Conservation (phyloP, 352 stramenopile genomes). For the Globisporangium echinulatum region DNA sequence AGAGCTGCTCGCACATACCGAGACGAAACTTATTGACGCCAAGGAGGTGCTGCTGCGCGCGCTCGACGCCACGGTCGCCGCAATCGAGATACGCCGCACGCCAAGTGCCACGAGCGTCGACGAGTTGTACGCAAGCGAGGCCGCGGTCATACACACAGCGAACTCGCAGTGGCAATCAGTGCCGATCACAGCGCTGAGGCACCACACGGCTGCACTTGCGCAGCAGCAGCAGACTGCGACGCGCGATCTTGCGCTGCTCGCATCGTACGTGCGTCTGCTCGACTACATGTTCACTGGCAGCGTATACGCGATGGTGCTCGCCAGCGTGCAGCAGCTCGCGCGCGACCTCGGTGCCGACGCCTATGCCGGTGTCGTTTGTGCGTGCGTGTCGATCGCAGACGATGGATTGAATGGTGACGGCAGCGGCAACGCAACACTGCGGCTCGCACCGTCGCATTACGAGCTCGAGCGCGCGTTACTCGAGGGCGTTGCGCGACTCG, state of each 20-base stretch:
- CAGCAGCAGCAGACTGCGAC: slow-evolving; percentile 36
- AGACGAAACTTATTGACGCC: slow-evolving; percentile 59
- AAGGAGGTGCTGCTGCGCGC: slow-evolving; percentile 47
- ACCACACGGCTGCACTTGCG: slow-evolving; percentile 23
- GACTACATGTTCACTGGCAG: slow-evolving; percentile 69
- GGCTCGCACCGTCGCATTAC: slow-evolving; percentile 33
- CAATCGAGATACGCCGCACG: slow-evolving; percentile 29
- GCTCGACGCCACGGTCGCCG: slow-evolving; percentile 48
- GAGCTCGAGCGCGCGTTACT: slow-evolving; percentile 51
- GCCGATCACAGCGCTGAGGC: slow-evolving; percentile 39
- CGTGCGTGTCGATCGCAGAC: slow-evolving; percentile 35
- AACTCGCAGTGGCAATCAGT: slow-evolving; percentile 61
- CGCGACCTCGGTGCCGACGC: slow-evolving; percentile 30
- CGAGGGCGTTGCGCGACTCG: slow-evolving; percentile 39
- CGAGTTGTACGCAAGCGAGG: slow-evolving; percentile 39
- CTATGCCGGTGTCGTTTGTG: slow-evolving; percentile 35
- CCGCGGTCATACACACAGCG: slow-evolving; percentile 29
- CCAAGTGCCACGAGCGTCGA: slow-evolving; percentile 37
- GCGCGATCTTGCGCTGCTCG: slow-evolving; percentile 38
- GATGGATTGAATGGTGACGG: slow-evolving; percentile 7
- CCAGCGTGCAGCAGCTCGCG: slow-evolving; percentile 26
- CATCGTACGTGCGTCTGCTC: slow-evolving; percentile 49
- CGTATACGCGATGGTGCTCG: slow-evolving; percentile 60
- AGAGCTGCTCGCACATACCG: slow-evolving; percentile 22
- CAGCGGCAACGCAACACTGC: slow-evolving; percentile 7